Conservation (phyloP, 495 filamentous ascomycete genomes). For the Podospora didyma region DNA sequence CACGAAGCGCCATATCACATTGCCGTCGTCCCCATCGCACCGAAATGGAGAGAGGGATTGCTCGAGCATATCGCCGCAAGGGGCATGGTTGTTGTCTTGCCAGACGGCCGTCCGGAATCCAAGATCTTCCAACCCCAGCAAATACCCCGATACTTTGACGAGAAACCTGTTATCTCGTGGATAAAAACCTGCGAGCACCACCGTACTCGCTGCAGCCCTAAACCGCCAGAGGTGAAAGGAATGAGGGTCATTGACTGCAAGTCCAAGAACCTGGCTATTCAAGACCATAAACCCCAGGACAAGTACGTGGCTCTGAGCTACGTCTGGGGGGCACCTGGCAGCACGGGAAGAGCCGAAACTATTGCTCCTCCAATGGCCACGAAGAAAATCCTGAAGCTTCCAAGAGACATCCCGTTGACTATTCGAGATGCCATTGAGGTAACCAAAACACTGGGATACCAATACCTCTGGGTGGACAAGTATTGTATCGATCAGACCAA, state of each 20-base stretch:
- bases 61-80: constrained; percentile 11
- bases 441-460: constrained; percentile 20
- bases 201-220: constrained; percentile 13
- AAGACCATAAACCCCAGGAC: constrained; percentile 6
- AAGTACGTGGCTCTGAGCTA: constrained; percentile 18
- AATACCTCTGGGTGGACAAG: constrained; percentile 37
- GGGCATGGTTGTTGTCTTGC: constrained; percentile 17
- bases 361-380: neutral
- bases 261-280: constrained; percentile 9
- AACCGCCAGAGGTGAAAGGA: constrained; percentile 12
- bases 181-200: constrained; percentile 9
- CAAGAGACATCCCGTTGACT: constrained; percentile 15
- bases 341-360: neutral
- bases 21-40: constrained; percentile 15
- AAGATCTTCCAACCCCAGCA: constrained; percentile 12
- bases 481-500: constrained; percentile 34
- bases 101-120: constrained; percentile 12
- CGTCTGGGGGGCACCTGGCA: constrained; percentile 13
- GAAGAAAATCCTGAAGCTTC: neutral
- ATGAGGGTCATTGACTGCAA: constrained; percentile 16
- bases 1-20: constrained; percentile 19
- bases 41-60: constrained; percentile 12
- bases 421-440: constrained; percentile 31
- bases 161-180: constrained; percentile 11
- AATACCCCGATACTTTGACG: constrained; percentile 11